phyloP scores from a whole-genome alignment of 192 early-diverging fungal genomes.

The Coemansia sp. region DNA sequence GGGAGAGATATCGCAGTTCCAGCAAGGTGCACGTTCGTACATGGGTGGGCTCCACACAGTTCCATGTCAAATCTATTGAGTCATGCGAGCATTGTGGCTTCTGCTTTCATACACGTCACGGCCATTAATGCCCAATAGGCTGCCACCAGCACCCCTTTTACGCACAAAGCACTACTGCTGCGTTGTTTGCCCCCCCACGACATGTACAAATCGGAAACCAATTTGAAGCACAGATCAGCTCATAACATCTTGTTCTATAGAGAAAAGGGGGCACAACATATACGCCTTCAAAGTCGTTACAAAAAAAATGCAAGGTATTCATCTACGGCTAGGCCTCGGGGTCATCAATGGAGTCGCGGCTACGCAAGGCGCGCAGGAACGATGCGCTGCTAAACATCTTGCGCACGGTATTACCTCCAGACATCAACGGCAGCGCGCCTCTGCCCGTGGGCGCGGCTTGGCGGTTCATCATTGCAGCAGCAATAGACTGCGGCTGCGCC shows the following conservation, averaged over 20 bases:
- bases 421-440: conserved; percentile 17
- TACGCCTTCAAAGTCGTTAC: conserved; percentile 1
- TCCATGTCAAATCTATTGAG: background rate
- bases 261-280: conserved; percentile 10
- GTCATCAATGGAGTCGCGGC: conserved; percentile 52
- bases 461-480: conserved; percentile 29
- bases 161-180: background rate
- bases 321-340: background rate
- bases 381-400: conserved; percentile 51
- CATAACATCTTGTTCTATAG: background rate
- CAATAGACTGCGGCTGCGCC: conserved; percentile 27
- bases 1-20: background rate
- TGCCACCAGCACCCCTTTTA: background rate
- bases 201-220: background rate
- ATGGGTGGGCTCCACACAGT: background rate
- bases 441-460: conserved; percentile 14
- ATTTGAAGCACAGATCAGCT: background rate
- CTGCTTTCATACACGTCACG: background rate
- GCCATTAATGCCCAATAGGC: conserved; percentile 31
- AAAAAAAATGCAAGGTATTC: background rate
- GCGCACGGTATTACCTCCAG: conserved; percentile 38
- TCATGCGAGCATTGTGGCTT: conserved; percentile 7
- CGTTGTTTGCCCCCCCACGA: background rate
- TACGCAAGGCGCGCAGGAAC: conserved; percentile 46
- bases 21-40: background rate